Percentiles rank a stretch among this genome's conserved stretches.
These are phyloP conservation scores for Leptodontidium sp. DNA, from an alignment of 2,329 filamentous ascomycete genomes.

Conservation along the genomic window DNA sequence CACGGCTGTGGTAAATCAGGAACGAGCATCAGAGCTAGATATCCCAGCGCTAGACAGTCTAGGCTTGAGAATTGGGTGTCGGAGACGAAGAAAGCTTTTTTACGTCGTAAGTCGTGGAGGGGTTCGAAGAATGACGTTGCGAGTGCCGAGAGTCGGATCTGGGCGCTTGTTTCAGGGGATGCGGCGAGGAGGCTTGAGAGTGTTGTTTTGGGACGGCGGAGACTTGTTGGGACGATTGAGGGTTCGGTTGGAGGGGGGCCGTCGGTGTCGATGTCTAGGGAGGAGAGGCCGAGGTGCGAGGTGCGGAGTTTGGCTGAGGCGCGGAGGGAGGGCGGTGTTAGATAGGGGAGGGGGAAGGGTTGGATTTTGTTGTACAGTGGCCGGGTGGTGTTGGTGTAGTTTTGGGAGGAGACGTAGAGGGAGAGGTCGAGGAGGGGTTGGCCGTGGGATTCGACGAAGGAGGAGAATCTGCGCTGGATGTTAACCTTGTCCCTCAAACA, in stretches of 20 bases:
- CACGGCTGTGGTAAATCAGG: slow-evolving; percentile 68
- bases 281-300: slow-evolving; percentile 72
- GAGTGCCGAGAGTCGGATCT: slow-evolving; percentile 79
- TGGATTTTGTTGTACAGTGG: slow-evolving; percentile 83
- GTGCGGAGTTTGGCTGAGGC: slow-evolving; percentile 75
- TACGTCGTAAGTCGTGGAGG: slow-evolving; percentile 67
- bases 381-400: slow-evolving; percentile 80
- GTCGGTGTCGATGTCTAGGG: slow-evolving; percentile 68
- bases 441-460: slow-evolving; percentile 79
- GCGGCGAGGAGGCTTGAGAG: slow-evolving; percentile 66
- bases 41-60: slow-evolving; percentile 84
- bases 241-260: slow-evolving; percentile 44
- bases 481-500: neutral
- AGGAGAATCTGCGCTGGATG: slow-evolving; percentile 56
- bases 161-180: slow-evolving; percentile 73
- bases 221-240: slow-evolving; percentile 47
- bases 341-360: slow-evolving; percentile 88
- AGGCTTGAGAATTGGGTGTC: slow-evolving; percentile 64
- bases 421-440: slow-evolving; percentile 83
- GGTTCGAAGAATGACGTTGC: slow-evolving; percentile 76
- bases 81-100: slow-evolving; percentile 64
- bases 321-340: slow-evolving; percentile 77
- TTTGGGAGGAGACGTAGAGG: slow-evolving; percentile 88
- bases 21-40: slow-evolving; percentile 76
- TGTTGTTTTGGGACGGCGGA: slow-evolving; percentile 51